Evolutionary conservation across 2,329 filamentous ascomycete species (phyloP).

Genomic region (Ceratocystiopsis brevicomis): DNA sequence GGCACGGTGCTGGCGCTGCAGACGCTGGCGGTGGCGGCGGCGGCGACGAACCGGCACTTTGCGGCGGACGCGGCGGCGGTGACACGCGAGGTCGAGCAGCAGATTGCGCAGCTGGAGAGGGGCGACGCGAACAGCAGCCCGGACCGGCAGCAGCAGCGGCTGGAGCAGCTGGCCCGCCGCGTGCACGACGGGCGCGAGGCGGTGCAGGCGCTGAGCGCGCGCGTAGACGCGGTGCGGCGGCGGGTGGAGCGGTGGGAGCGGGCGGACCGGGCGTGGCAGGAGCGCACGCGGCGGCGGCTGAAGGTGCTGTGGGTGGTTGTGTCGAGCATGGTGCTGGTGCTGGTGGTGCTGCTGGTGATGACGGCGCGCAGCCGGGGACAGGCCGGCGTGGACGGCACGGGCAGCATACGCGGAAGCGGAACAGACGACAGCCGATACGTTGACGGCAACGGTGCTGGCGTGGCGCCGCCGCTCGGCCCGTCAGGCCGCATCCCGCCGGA

Average conservation of each 20-base stretch:
- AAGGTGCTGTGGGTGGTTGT: slow-evolving; percentile 44
- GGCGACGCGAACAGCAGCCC: slow-evolving; percentile 34
- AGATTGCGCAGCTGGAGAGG: slow-evolving; percentile 21
- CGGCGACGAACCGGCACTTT: slow-evolving; percentile 39
- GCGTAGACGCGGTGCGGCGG: slow-evolving; percentile 44
- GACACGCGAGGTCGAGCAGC: slow-evolving; percentile 37
- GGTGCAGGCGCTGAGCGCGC: slow-evolving; percentile 37
- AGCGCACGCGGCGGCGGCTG: slow-evolving; percentile 43
- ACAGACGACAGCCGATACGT: no score
- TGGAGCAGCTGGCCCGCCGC: slow-evolving; percentile 41
- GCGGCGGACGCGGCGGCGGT: slow-evolving; percentile 38
- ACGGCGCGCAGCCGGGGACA: slow-evolving; percentile 13
- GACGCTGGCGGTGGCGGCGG: slow-evolving; percentile 44
- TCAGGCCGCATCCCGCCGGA: no score
- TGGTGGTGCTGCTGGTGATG: slow-evolving; percentile 25
- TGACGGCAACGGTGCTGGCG: no score
- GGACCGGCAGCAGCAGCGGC: slow-evolving; percentile 42
- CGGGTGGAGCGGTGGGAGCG: slow-evolving; percentile 50
- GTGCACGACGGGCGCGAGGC: slow-evolving; percentile 40
- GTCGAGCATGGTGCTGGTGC: slow-evolving; percentile 26
- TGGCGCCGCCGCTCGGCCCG: no score
- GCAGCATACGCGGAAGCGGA: not conserved
- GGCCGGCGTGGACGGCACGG: not conserved
- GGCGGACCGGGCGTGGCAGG: slow-evolving; percentile 48
- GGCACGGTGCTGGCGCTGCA: slow-evolving; percentile 45